A percentile compares a stretch with the other conserved stretches of the same genome.
Conservation (phyloP, 176 grass and related monocot species). For the Tillandsia fasciculata region DNA sequence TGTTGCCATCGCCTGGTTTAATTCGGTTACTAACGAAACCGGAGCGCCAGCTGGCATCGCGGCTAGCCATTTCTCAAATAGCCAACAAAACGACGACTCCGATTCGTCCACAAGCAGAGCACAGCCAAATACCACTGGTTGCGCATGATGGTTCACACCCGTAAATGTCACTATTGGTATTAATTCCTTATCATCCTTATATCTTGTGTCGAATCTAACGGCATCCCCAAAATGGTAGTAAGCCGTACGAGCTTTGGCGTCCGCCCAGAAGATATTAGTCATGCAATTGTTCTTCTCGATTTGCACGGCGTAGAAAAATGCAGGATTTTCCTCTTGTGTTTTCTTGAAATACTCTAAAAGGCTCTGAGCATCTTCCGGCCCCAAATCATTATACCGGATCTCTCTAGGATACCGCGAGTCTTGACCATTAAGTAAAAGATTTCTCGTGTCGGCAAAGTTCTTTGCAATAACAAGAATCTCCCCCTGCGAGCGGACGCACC, state of each 20-base stretch:
- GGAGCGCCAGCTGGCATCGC: constrained; percentile 63
- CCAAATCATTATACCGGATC: constrained; percentile 71
- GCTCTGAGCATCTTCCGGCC: constrained; percentile 65
- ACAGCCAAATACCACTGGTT: constrained; percentile 79
- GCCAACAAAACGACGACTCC: constrained; percentile 76
- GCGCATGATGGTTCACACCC: constrained; percentile 87
- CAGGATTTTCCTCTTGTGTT: constrained; percentile 45
- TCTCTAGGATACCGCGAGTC: constrained; percentile 42
- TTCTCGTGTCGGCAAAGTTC: constrained; percentile 89
- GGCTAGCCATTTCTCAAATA: constrained; percentile 86
- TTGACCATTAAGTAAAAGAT: constrained; percentile 65
- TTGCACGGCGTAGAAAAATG: constrained; percentile 79
- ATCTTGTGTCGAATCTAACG: constrained; percentile 54
- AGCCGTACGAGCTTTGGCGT: constrained; percentile 68
- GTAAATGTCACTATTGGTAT: constrained; percentile 82
- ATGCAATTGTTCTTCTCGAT: constrained; percentile 41
- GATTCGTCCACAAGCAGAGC: constrained; percentile 76
- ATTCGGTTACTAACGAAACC: constrained; percentile 67
- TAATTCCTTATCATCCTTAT: constrained; percentile 52
- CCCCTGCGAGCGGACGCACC: constrained; percentile 85
- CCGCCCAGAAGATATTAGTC: constrained; percentile 89
- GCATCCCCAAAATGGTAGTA: constrained; percentile 88
- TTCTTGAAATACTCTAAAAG: constrained; percentile 76
- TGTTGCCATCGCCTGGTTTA: constrained; percentile 44
- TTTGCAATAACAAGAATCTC: constrained; percentile 90